Evolutionary conservation across 2,329 filamentous ascomycete genomes (phyloP).

Genomic region (Colletotrichum salicis): DNA sequence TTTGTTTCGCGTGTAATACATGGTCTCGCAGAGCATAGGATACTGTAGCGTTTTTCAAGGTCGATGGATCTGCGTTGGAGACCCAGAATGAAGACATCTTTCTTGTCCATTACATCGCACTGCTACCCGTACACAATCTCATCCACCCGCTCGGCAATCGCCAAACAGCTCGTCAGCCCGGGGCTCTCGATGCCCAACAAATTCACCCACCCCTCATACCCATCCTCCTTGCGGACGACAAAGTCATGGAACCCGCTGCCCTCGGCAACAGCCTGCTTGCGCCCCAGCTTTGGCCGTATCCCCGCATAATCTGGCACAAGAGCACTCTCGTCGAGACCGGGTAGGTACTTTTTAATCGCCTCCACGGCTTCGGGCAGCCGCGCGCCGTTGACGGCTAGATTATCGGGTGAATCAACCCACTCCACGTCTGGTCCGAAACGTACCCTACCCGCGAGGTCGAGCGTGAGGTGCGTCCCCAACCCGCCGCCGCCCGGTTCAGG

Average conservation of each 20-base stretch:
- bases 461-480: constrained; percentile 90
- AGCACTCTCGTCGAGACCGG: constrained; percentile 72
- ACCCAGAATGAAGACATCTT: constrained; percentile 20
- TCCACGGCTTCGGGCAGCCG: constrained; percentile 74
- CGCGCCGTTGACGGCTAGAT: constrained; percentile 74
- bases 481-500: constrained; percentile 84
- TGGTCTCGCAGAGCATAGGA: not conserved
- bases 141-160: constrained; percentile 82
- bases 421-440: constrained; percentile 96
- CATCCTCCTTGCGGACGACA: constrained; percentile 79
- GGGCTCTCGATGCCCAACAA: constrained; percentile 93
- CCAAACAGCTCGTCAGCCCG: constrained; percentile 86
- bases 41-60: not conserved
- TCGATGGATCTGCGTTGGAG: constrained; percentile 7
- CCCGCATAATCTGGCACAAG: constrained; percentile 89
- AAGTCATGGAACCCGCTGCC: constrained; percentile 85
- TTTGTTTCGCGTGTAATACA: not conserved
- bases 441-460: constrained; percentile 85
- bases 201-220: constrained; percentile 86
- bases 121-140: constrained; percentile 56
- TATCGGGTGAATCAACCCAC: constrained; percentile 79
- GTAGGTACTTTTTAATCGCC: constrained; percentile 84
- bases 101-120: not conserved
- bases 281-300: constrained; percentile 84
- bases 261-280: constrained; percentile 67